Evolutionary conservation across 192 early-diverging fungal species (phyloP), one percentile per base, ranked within the genome.

Genomic region (Umbelopsis vinacea): DNA sequence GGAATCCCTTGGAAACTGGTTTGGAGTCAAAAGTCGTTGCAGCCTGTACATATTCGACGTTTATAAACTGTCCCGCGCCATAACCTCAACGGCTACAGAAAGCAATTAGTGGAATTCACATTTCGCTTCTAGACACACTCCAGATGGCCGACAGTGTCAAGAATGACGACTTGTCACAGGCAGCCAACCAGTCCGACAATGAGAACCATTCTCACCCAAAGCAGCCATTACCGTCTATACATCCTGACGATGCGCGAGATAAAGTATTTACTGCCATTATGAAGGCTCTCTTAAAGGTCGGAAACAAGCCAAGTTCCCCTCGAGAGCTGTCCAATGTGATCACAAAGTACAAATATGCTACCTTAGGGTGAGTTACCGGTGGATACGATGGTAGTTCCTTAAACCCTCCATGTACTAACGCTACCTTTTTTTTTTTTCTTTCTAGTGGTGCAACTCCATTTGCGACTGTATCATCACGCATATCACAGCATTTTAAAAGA

Each of bases 221-320:
- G 33, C 57, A 63, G 57, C 57, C 57, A 37, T 63, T 63, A 63
- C 57, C 57, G 0, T 71, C 77, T 15, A 81, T 93, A 67, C 91
- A 94, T 76, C 87, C 90, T 6, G 91, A 93, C 73, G 93, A 95
- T 74, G 88, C 88, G 24, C 83, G 89, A 50, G 92, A 94, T 78
- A 94, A 94, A 74, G 92, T 94, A n/a, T 90, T 95, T 81, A 88
- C 92, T 11, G 94, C 94, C 50, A 93, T 94, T 66, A 83, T 94
- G 60, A 94, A 94, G 79, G 93, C 93, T 8, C 77, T 96, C 43
- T 79, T 93, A 52, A 85, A 86, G 40, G 82, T 88, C 66, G 86
- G 87, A 35, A 96, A 96, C 84, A 84, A 84, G 71, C 94, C 94
- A 35, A 89, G 89, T 54, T 90, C 92, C 19, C 93, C 94, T 10